Percentiles rank a stretch among this genome's conserved stretches.
phyloP scores from a whole-genome alignment of 2,329 filamentous ascomycete genomes.

The Fusarium falciforme region DNA sequence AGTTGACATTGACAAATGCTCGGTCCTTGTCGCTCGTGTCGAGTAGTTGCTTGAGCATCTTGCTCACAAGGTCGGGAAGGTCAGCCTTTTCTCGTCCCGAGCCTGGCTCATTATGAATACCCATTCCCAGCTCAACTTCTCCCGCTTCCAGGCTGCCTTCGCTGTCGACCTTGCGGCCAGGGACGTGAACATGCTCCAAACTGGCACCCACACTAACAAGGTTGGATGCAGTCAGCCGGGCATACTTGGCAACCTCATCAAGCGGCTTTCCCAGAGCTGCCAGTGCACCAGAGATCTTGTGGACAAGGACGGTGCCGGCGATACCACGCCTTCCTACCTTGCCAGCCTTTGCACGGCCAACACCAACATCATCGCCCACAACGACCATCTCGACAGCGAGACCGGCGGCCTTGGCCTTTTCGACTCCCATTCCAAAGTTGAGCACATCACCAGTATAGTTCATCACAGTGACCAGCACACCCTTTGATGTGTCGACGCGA shows the following conservation, averaged over 20 bases:
- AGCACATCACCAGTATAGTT: conserved; percentile 93
- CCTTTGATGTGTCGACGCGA: conserved; percentile 76
- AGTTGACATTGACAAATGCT: conserved; percentile 74
- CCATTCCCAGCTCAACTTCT: conserved; percentile 78
- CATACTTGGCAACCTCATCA: conserved; percentile 78
- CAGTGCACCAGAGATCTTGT: conserved; percentile 88
- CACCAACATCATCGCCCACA: conserved; percentile 91
- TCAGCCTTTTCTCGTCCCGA: conserved; percentile 64
- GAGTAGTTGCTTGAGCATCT: conserved; percentile 77
- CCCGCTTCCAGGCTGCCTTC: conserved; percentile 66
- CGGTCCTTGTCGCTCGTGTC: conserved; percentile 74
- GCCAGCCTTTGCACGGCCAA: conserved; percentile 83
- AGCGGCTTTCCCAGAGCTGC: conserved; percentile 77
- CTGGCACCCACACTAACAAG: conserved; percentile 88
- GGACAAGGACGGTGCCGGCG: conserved; percentile 89
- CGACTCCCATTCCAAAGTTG: conserved; percentile 93
- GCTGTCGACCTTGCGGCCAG: conserved; percentile 73
- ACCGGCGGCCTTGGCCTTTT: conserved; percentile 87
- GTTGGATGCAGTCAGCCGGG: conserved; percentile 78
- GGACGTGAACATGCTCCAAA: conserved; percentile 92
- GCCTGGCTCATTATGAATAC: conserved; percentile 79
- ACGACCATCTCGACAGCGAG: conserved; percentile 88
- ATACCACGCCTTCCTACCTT: conserved; percentile 94
- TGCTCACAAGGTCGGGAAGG: conserved; percentile 66
- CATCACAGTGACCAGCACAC: conserved; percentile 92